Evolutionary conservation across 1,284 basidiomycete genomes (phyloP), one percentile per base, ranked within the genome.

Genomic region (Leccinum subrobustum): DNA sequence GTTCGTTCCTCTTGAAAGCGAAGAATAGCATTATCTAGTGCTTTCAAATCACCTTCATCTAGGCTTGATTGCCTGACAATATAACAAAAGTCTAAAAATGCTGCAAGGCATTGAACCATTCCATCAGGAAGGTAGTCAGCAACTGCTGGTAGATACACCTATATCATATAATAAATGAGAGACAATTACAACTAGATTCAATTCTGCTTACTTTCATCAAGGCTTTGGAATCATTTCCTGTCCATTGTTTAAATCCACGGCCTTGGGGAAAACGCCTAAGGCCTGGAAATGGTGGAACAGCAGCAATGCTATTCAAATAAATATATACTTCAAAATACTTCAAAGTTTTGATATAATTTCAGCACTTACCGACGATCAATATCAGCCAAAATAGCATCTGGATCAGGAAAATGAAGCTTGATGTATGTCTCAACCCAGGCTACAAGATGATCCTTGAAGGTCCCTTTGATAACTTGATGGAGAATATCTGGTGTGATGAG

Each of bases 81-180:
- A 37, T 62, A 62, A 16, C 53, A 54, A 54, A 54, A 54, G 3
- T 54, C 37, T 37, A 42, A n/a, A 20, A 54, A 54, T 9, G 53
- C 35, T 25, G 53, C 53, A 25, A 54, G 25, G 37, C 37, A 20
- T 54, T 54, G 53, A n/a, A 54, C 53, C 53, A 54, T 54, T 39
- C n/a, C n/a, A 16, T 39, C 37, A 39, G 37, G 50, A 51, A 51
- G 27, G 11, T 51, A 29, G 50, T 29, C 50, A n/a, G 25, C 50
- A 51, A 51, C 25, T n/a, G 50, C 25, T 29, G 50, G 27, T 9
- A 51, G 50, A 29, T 51, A 51, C 12, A 51, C 50, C 50, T 51
- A 51, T 39, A 39, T 14, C 37, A 39, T 39, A 39, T 16, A 16
- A 39, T 14, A 16, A n/a, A 14, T 39, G n/a, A 16, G 16, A 14